These are phyloP conservation scores for Phytomonas sp. DNA, from an alignment of 208 protist species.

Conservation along the genomic window DNA sequence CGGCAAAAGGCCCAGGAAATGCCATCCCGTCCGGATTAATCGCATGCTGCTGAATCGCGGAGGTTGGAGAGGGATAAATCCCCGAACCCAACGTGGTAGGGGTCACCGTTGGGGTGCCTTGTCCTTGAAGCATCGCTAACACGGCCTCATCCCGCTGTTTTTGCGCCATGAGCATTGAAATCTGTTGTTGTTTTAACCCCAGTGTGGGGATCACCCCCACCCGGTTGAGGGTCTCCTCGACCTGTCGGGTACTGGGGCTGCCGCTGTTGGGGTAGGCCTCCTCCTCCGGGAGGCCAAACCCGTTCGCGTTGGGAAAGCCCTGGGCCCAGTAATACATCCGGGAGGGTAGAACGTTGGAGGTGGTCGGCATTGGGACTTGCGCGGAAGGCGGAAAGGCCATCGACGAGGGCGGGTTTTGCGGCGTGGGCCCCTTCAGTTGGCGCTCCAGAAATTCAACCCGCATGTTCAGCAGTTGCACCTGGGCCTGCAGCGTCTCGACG, in stretches of 20 bases:
- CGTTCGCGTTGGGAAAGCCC: neutral
- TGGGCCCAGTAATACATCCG: conserved; percentile 4
- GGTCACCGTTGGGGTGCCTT: conserved; percentile 13
- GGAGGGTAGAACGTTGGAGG: neutral
- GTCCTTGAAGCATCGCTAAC: conserved; percentile 6
- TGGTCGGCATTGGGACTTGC: neutral
- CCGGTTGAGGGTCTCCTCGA: neutral
- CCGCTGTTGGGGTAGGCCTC: neutral
- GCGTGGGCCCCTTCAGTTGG: conserved; percentile 13
- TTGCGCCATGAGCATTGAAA: conserved; percentile 5
- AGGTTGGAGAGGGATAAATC: neutral
- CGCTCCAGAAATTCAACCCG: conserved; percentile 32
- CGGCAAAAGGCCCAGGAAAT: neutral
- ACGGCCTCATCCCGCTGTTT: conserved; percentile 14
- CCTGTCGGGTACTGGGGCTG: neutral
- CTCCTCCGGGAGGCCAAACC: neutral
- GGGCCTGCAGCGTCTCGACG: conserved; percentile 21
- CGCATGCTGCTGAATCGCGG: neutral
- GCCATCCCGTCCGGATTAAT: neutral
- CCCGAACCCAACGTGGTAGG: conserved; percentile 3
- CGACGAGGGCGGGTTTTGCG: neutral
- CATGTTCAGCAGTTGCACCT: conserved; percentile 27
- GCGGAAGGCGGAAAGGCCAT: neutral
- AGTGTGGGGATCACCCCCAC: neutral
- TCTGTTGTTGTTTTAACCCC: conserved; percentile 14